Evolutionary conservation across 805 yeast species (phyloP).

Genomic region (Wickerhamomyces strasburgensis): DNA sequence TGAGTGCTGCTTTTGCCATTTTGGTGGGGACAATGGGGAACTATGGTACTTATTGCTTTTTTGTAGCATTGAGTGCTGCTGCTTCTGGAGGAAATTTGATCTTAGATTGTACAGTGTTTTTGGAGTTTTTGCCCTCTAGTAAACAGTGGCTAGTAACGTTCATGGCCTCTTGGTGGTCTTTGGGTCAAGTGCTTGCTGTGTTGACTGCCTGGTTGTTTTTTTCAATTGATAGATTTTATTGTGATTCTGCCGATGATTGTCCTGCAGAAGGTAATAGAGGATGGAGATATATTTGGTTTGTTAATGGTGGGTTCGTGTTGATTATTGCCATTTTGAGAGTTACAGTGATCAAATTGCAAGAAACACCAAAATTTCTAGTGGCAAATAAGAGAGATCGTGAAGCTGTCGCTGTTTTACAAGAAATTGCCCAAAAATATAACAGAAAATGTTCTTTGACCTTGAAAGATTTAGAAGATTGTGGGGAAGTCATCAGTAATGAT

Average conservation of each 20-base stretch:
- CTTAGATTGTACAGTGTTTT: constrained; percentile 43
- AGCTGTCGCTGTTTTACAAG: constrained; percentile 38
- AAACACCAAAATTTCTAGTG: constrained; percentile 49
- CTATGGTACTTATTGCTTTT: constrained; percentile 43
- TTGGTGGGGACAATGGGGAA: constrained; percentile 44
- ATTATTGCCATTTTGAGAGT: constrained; percentile 43
- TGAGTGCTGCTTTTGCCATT: constrained; percentile 41
- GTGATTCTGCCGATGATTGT: constrained; percentile 39
- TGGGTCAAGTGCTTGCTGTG: constrained; percentile 48
- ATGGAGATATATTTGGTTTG: constrained; percentile 53
- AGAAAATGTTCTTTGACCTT: constrained; percentile 36
- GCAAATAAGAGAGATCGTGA: constrained; percentile 45
- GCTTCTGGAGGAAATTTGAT: constrained; percentile 52
- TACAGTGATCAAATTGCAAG: constrained; percentile 37
- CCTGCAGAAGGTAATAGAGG: constrained; percentile 42
- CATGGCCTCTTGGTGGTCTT: constrained; percentile 52
- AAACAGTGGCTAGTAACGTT: constrained; percentile 46
- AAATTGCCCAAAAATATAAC: constrained; percentile 42
- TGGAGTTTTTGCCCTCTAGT: constrained; percentile 44
- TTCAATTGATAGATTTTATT: constrained; percentile 35
- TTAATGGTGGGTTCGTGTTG: constrained; percentile 44
- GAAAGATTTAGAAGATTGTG: constrained; percentile 41
- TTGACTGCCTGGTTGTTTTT: constrained; percentile 48
- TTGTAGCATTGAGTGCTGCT: constrained; percentile 39
- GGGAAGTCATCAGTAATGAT: constrained; percentile 30